Base-by-base conservation (phyloP, 148 eudicot genomes). In the Diospyros kaki region DNA sequence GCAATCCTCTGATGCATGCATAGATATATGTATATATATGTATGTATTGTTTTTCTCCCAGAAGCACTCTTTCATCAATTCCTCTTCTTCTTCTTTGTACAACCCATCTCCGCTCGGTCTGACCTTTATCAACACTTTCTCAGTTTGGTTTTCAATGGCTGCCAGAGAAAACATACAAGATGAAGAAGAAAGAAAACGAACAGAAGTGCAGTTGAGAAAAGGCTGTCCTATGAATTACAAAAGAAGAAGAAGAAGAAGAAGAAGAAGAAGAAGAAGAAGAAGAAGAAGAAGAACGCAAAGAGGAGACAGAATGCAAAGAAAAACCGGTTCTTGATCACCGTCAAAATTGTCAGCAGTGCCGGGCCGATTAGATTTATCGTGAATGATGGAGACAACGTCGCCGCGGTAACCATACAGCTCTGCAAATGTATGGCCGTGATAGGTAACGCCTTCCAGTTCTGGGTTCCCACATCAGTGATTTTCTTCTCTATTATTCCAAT, bases 391-490 rank as follows among this genome's bases (percentile, higher is more conserved):
- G 89, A 92, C 17, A 76, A 66, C 10, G 92, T 84, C 12, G 76
- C 81, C 11, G 55, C 73, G 9, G 87, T 90, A 6, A 84, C 0
- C 84, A 84, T 69, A 81, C 83, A 66, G 85, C 89, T 65, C 68
- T 92, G 67, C 86, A 90, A 76, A 54, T 84, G 17, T 90, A 90
- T 76, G 89, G 87, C 5, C 89, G 92, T 2, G 90, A 87, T n/a
- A 54, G 92, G n/a, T n/a, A 90, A 0, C 81, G 97, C n/a, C 88
- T 90, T 15, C 97, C 97, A 6, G 69, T 81, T 81, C 94, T 92
- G 6, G 91, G 91, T 2, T 82, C 89, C 5, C 81, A 83, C 74
- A 67, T 84, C 42, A 69, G 72, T 40, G 76, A 81, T 53, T 85
- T 88, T 73, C 78, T 86, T 18, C 88, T 92, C 2, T 88, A 85